A percentile compares a stretch with the other conserved stretches of the same genome.
phyloP scores from a whole-genome alignment of 2,329 filamentous ascomycete species.

The Trichoderma gracile region DNA sequence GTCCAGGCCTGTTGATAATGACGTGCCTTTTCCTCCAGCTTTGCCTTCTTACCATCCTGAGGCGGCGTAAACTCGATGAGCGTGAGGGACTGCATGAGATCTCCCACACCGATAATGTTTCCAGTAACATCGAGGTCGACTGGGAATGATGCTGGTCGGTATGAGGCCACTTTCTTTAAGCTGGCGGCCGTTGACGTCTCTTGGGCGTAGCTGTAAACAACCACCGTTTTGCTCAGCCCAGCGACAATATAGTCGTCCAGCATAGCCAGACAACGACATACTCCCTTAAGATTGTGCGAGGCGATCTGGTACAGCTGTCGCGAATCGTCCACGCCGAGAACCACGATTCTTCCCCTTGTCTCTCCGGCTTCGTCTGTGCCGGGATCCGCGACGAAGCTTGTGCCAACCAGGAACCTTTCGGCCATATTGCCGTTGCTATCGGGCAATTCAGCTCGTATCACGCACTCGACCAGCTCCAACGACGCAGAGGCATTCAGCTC shows the following conservation, averaged over 20 bases:
- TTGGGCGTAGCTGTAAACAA: slow-evolving; percentile 58
- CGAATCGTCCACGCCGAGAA: slow-evolving; percentile 79
- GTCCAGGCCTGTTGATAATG: slow-evolving; percentile 82
- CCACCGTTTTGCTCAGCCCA: slow-evolving; percentile 84
- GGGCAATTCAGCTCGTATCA: slow-evolving; percentile 73
- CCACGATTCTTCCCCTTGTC: slow-evolving; percentile 70
- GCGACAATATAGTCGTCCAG: slow-evolving; percentile 78
- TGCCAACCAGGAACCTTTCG: slow-evolving; percentile 90
- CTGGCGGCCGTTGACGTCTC: slow-evolving; percentile 56
- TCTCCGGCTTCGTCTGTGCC: slow-evolving; percentile 50
- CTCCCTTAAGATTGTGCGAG: slow-evolving; percentile 70
- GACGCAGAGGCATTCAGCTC: slow-evolving; percentile 52
- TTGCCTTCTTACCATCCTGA: slow-evolving; percentile 57
- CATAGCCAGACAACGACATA: slow-evolving; percentile 76
- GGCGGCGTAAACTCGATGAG: slow-evolving; percentile 70
- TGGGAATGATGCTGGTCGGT: slow-evolving; percentile 80
- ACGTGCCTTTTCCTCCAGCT: slow-evolving; percentile 71
- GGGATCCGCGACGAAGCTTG: slow-evolving; percentile 70
- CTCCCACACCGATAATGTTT: slow-evolving; percentile 77
- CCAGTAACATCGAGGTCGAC: slow-evolving; percentile 75
- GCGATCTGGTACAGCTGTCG: slow-evolving; percentile 71
- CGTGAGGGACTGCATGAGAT: slow-evolving; percentile 90
- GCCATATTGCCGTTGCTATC: slow-evolving; percentile 56
- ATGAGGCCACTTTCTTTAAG: slow-evolving; percentile 71
- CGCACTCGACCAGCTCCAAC: slow-evolving; percentile 78